Base-by-base conservation (phyloP, 202 grass and related monocot species). In the Cymbopogon flexuosus region DNA sequence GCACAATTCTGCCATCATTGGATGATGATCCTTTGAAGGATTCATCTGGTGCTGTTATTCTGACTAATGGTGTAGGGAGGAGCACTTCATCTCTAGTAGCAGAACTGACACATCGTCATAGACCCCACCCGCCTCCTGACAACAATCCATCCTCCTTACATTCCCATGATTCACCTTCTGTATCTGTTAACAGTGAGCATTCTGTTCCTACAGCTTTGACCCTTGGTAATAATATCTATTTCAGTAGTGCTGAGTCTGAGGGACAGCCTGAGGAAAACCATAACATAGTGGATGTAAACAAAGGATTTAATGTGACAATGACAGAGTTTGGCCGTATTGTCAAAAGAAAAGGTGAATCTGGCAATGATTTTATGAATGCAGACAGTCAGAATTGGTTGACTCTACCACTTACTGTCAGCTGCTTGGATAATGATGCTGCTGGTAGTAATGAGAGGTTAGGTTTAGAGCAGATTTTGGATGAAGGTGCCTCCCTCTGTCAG, bases 121-220 rank as follows among this genome's bases (percentile, higher is more conserved):
- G 65, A 66, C 41, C 64, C 0, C 76, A 80, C 62, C 37, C 24
- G 13, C 49, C 19, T 75, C 60, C 56, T 60, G 81, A 83, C 18
- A 74, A 77, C 86, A 82, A 49, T 85, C 75, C 83, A 87, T 73
- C 27, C 27, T 60, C 77, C 40, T 78, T 70, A 75, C 74, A 36
- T 51, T 70, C 45, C 36, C 16, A n/a, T 5, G 57, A 72, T 79
- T 87, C 78, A 65, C 68, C 81, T 47, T 84, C 73, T 80, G 8
- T 81, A 29, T 72, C 75, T 75, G 73, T 74, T 77, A 85, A 72
- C 45, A 52, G 51, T 59, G 84, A 87, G 61, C 89, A 83, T 63
- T 74, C 72, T 91, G 73, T 75, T 80, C 65, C 56, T 77, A 83
- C 79, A 82, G 64, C 57, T 85, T 79, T 90, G 67, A 87, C 81